These are phyloP conservation scores for Pachyrhizus erosus DNA, from an alignment of 306 rosid genomes.

Conservation along the genomic window DNA sequence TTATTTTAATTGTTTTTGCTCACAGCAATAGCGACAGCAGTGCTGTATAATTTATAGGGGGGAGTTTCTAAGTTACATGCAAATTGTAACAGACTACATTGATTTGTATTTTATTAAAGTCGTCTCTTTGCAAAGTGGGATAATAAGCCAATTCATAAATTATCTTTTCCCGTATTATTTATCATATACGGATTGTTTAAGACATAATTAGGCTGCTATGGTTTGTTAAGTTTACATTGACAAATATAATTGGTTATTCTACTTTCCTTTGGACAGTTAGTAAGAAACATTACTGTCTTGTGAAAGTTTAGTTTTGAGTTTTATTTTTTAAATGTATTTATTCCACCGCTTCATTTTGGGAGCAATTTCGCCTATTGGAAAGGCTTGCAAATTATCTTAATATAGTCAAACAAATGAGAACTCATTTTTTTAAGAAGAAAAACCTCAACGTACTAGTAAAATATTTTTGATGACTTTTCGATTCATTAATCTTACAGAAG, in stretches of 20 bases:
- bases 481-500: no score
- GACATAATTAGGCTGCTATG: no score
- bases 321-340: not conserved
- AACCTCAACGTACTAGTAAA: not conserved
- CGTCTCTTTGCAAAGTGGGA: slow-evolving; percentile 26
- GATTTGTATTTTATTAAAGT: slow-evolving; percentile 37
- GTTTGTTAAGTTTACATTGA: slow-evolving; percentile 18
- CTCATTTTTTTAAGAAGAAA: not conserved
- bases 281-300: not conserved
- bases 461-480: not conserved
- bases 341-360: not conserved
- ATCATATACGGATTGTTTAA: not conserved
- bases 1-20: slow-evolving; percentile 43
- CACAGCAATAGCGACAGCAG: slow-evolving; percentile 48
- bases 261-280: not conserved
- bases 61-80: slow-evolving; percentile 52
- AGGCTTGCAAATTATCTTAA: not conserved
- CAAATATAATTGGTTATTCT: slow-evolving; percentile 11
- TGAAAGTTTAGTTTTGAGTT: not conserved
- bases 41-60: slow-evolving; percentile 56
- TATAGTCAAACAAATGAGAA: no score
- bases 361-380: not conserved
- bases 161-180: not conserved
- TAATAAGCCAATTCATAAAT: slow-evolving; percentile 16
- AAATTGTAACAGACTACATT: slow-evolving; percentile 49